Conservation (phyloP, 345 rosid species). For the Rhizophora apiculata region DNA sequence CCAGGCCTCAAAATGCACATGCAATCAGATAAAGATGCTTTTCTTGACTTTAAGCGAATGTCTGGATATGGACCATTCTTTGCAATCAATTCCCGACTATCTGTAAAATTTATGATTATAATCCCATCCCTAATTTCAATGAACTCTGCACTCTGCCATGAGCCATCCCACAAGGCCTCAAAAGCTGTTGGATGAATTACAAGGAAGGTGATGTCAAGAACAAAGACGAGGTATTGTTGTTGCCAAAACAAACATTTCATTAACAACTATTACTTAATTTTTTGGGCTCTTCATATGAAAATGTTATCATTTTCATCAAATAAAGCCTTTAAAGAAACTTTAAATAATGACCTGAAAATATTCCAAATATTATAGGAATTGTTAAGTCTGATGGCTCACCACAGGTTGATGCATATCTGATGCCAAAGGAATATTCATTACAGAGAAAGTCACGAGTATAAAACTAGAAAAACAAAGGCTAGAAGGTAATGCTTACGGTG, state of each 20-base stretch:
- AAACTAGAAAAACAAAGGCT: not conserved
- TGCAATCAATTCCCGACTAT: conserved; percentile 26
- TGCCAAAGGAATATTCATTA: too few relatives aligned
- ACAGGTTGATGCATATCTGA: too few relatives aligned
- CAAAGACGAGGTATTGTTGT: not conserved
- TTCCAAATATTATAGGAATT: not conserved
- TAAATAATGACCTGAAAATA: not conserved
- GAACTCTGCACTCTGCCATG: conserved; percentile 61
- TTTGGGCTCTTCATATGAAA: not conserved
- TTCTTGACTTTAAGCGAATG: conserved; percentile 69
- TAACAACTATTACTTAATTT: not conserved
- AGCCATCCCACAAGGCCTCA: conserved; percentile 52
- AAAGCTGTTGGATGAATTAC: conserved; percentile 52
- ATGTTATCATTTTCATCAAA: not conserved
- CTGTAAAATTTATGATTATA: conserved; percentile 40
- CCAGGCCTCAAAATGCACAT: conserved; percentile 72
- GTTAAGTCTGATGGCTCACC: too few relatives aligned
- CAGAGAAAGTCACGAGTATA: too few relatives aligned
- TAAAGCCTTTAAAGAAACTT: not conserved
- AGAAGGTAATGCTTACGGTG: conserved; percentile 47
- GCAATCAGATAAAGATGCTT: conserved; percentile 58
- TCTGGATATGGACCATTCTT: conserved; percentile 47
- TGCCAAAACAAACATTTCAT: not conserved
- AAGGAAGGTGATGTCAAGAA: not conserved
- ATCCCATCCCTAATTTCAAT: conserved; percentile 51